Conservation (phyloP, 805 yeast genomes). For the Grigorovia yakushimaensis region DNA sequence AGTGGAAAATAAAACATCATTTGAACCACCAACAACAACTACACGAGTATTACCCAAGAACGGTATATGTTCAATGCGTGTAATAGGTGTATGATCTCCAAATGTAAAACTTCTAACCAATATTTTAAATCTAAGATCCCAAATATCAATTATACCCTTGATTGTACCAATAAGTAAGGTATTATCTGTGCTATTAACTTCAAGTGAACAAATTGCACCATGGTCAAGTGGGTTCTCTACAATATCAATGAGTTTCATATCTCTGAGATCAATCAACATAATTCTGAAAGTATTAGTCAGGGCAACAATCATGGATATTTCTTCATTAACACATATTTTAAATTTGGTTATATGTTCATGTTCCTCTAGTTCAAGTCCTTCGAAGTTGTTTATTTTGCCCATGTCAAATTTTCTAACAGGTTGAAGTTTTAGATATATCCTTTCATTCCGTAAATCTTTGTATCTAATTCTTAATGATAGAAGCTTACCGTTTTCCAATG, state of each 20-base stretch:
- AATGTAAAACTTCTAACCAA: conserved; percentile 56
- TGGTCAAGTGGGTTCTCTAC: conserved; percentile 49
- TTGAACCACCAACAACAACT: conserved; percentile 60
- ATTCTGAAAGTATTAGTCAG: conserved; percentile 47
- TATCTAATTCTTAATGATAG: conserved; percentile 32
- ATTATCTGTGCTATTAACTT: conserved; percentile 40
- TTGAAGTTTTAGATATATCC: conserved; percentile 5
- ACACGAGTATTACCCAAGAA: conserved; percentile 30
- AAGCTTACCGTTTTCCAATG: conserved; percentile 31
- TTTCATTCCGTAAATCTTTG: conserved; percentile 9
- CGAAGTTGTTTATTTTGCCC: neutral
- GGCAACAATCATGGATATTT: conserved; percentile 37
- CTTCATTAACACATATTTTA: conserved; percentile 32
- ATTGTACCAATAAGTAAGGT: conserved; percentile 74
- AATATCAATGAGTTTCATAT: conserved; percentile 35
- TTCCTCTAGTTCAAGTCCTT: neutral
- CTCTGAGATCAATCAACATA: conserved; percentile 46
- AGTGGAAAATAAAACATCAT: conserved; percentile 47
- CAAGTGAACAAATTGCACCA: conserved; percentile 58
- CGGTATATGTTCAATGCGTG: conserved; percentile 28
- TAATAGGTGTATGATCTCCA: conserved; percentile 40
- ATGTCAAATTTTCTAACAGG: conserved; percentile 16
- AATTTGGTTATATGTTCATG: conserved; percentile 31
- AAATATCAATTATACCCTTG: conserved; percentile 62
- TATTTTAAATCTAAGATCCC: conserved; percentile 69